These are phyloP conservation scores for Colletotrichum sp. DNA, from an alignment of 2,329 filamentous ascomycete species.

Conservation along the genomic window DNA sequence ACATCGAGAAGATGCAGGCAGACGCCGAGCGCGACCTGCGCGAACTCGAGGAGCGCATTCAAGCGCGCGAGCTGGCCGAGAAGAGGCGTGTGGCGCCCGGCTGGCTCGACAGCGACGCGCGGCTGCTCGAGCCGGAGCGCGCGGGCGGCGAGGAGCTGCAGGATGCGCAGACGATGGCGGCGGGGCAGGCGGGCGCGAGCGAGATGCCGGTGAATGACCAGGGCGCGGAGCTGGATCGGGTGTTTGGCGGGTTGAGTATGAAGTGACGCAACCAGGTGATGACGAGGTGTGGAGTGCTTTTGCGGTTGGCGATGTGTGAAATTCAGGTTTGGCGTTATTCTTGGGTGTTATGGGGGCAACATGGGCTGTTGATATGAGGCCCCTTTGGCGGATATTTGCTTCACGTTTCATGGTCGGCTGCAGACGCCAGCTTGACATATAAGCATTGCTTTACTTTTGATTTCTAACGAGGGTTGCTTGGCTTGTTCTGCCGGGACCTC, in stretches of 20 bases:
- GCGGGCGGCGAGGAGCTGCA: slow-evolving; percentile 21
- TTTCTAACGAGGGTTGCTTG: neutral
- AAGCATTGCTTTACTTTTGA: neutral
- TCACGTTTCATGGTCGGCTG: neutral
- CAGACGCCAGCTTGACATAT: neutral
- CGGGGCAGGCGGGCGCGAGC: slow-evolving; percentile 28
- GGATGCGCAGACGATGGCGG: slow-evolving; percentile 34
- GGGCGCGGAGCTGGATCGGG: slow-evolving; percentile 62
- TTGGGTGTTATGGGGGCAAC: too few species aligned
- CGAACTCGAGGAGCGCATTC: slow-evolving; percentile 72
- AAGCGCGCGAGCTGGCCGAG: slow-evolving; percentile 73
- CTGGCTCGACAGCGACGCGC: slow-evolving; percentile 77
- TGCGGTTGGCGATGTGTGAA: neutral
- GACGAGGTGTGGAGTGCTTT: too few species aligned
- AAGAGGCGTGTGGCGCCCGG: slow-evolving; percentile 81
- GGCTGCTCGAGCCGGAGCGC: slow-evolving; percentile 72
- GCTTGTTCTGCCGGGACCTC: neutral
- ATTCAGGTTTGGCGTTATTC: too few species aligned
- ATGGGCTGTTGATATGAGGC: neutral
- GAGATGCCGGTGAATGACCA: slow-evolving; percentile 49
- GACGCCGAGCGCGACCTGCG: slow-evolving; percentile 72
- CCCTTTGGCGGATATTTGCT: neutral
- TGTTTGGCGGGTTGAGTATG: slow-evolving; percentile 55
- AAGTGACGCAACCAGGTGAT: neutral
- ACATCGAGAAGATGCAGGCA: slow-evolving; percentile 72